Evolutionary conservation across 106 monocot genomes (phyloP), one percentile per base, ranked within the genome.

Genomic region (Xerophyta viscosa): DNA sequence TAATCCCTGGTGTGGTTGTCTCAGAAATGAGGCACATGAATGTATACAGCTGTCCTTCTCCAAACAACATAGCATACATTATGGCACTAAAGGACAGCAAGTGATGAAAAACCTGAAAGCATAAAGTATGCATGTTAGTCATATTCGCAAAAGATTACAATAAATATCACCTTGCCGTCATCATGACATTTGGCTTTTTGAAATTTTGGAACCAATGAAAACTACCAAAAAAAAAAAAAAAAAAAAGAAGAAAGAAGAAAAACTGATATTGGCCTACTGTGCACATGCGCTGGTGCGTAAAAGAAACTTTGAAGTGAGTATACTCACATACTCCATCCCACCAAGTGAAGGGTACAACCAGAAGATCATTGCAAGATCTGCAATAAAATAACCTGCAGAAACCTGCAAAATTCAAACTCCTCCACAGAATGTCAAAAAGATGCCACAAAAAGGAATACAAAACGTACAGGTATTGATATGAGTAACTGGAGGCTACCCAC

Each of bases 321-420:
- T 51, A 66, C 88, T 73, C 75, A 89, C 94, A 79, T 84, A 96
- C 62, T 96, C 88, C 63, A 76, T 70, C 62, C 81, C 88, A 62
- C 94, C 88, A 53, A 96, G 89, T 8, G 76, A 72, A 74, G 96
- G 96, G 66, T 70, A 96, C 52, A 82, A 68, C 89, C 96, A 96
- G 63, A 82, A 65, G 60, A 96, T 89, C 73, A 89, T 76, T 15
- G 63, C 81, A 65, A 96, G 66, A 64, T 88, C 89, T 17, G 67
- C 52, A 27, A 86, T 74, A 64, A 96, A 96, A 68, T 96, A 96
- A 21, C 85, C 94, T 58, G 76, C 65, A 15, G 94, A 88, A 50
- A 96, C 81, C 93, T 94, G 68, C 31, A 25, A 62, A 60, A 33
- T 33, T n/a, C 33, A 36, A 36, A 36, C 5, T 5, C 11, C 11